Evolutionary conservation across 148 eudicot genomes (phyloP).

Genomic region (Vaccinium macrocarpon): DNA sequence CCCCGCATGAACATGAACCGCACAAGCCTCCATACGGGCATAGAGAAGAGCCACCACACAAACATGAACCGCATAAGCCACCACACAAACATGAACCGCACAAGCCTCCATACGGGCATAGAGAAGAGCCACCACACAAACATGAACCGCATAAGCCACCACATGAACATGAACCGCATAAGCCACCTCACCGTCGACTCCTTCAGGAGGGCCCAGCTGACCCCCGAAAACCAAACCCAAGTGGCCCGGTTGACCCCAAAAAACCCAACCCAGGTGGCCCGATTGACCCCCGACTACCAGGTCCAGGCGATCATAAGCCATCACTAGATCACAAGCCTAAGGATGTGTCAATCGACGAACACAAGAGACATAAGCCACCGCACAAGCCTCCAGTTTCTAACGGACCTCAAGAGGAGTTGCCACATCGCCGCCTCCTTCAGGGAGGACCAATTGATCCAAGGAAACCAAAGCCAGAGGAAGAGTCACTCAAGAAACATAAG

Average conservation of each 20-base stretch:
- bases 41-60: background rate
- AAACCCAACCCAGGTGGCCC: background rate
- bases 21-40: background rate
- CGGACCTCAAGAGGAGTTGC: background rate
- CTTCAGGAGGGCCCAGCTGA: background rate
- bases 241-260: background rate
- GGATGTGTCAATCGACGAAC: background rate
- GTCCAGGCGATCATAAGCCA: no score
- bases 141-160: background rate
- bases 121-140: background rate
- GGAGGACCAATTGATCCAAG: no score
- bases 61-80: background rate
- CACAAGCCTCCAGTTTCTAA: background rate
- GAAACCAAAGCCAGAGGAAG: background rate
- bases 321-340: background rate
- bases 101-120: no score
- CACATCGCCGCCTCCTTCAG: no score
- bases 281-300: background rate
- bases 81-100: no score
- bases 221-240: background rate
- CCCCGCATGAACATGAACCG: background rate
- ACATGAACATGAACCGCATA: no score
- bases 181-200: slow-evolving; percentile 13
- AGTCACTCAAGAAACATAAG: background rate
- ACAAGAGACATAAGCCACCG: background rate